These are phyloP conservation scores for Sequoia sempervirens DNA, from an alignment of 75 land plant genomes.

Conservation along the genomic window DNA sequence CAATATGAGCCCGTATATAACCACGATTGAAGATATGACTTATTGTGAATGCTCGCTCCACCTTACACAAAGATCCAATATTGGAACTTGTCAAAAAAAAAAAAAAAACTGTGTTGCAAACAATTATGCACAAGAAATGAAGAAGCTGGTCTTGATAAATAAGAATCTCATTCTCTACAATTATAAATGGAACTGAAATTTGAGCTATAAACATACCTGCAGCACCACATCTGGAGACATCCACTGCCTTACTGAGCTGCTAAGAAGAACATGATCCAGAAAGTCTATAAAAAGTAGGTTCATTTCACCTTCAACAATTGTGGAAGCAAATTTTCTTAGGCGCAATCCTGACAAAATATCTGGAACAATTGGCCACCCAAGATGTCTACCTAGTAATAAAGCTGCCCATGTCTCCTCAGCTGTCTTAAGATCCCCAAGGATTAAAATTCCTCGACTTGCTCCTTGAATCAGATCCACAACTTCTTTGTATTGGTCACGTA, in stretches of 20 bases:
- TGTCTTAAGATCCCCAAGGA: constrained; percentile 59
- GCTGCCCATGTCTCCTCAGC: constrained; percentile 84
- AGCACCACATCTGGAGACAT: constrained; percentile 70
- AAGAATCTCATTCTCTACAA: not conserved
- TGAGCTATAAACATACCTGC: constrained; percentile 43
- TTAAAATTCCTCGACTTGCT: constrained; percentile 57
- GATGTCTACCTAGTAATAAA: constrained; percentile 60
- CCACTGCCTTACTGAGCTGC: constrained; percentile 39
- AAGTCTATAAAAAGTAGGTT: constrained; percentile 60
- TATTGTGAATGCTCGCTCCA: not conserved
- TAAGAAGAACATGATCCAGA: constrained; percentile 79
- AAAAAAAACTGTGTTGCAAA: not conserved
- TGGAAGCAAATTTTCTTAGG: constrained; percentile 31
- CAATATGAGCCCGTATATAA: not conserved
- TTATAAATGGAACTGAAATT: not conserved
- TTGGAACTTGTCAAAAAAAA: not conserved
- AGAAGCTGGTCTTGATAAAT: not conserved
- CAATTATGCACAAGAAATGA: not conserved
- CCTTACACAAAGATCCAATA: not conserved
- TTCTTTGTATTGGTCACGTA: constrained; percentile 25
- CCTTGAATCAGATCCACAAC: constrained; percentile 42
- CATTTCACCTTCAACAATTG: constrained; percentile 18
- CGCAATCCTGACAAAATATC: constrained; percentile 90
- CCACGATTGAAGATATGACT: not conserved
- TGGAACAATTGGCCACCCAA: constrained; percentile 79